phyloP scores from a whole-genome alignment of 2,329 filamentous ascomycete genomes.

The Elsinoe arachidis region DNA sequence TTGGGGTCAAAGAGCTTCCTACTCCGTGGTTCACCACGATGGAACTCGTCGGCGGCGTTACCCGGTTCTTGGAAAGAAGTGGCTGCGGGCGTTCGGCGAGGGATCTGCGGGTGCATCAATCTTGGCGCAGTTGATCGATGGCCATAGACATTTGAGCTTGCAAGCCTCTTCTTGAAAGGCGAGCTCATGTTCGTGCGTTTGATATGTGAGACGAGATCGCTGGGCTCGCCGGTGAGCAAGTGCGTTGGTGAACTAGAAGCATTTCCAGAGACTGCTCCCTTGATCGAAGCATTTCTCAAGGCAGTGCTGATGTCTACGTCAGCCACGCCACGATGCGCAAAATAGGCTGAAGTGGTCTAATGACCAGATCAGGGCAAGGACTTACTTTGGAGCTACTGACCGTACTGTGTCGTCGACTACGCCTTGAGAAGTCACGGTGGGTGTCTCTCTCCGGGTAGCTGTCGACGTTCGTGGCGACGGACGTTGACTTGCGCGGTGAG shows the following conservation, averaged over 20 bases:
- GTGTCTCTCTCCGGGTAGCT: neutral
- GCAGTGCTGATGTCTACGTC: neutral
- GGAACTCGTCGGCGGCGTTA: neutral
- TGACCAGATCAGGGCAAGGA: neutral
- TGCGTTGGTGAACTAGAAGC: neutral
- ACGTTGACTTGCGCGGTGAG: neutral
- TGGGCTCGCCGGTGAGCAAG: neutral
- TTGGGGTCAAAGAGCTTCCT: neutral
- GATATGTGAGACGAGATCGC: neutral
- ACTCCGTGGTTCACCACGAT: neutral
- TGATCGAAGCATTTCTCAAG: neutral
- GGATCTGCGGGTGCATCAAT: neutral
- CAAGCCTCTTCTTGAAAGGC: constrained; percentile 10
- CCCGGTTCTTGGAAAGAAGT: neutral
- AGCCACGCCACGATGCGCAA: constrained; percentile 25
- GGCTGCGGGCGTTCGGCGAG: neutral
- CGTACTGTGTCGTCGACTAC: neutral
- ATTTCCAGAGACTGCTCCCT: neutral
- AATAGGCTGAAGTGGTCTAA: constrained; percentile 45
- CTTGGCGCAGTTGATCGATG: neutral
- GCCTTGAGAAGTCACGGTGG: neutral
- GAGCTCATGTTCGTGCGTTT: neutral
- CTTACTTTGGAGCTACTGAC: neutral
- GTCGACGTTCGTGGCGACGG: neutral
- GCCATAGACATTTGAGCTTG: neutral